Conservation (phyloP, 257 asterid genomes). For the Leptodermis oblonga region DNA sequence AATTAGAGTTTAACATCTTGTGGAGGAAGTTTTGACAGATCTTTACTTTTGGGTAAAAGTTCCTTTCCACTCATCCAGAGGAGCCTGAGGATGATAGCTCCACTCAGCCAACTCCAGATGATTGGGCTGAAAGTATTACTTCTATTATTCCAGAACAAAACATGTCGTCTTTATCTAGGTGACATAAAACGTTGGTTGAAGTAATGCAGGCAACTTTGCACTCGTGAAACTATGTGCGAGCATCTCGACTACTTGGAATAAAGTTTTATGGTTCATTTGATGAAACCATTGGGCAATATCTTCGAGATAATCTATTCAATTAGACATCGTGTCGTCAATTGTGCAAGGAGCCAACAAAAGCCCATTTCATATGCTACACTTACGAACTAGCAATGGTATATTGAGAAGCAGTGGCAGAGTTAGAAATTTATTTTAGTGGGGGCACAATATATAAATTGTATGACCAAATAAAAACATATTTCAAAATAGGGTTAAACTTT, state of each 20-base stretch:
- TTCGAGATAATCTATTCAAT: conserved; percentile 74
- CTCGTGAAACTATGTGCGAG: conserved; percentile 73
- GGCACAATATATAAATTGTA: too few species aligned
- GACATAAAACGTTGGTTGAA: conserved; percentile 65
- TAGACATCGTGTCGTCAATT: conserved; percentile 66
- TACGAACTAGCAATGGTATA: conserved; percentile 89
- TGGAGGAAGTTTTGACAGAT: conserved; percentile 35
- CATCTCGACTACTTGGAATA: conserved; percentile 74
- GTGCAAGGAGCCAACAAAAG: conserved; percentile 86
- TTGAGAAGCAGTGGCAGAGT: too few species aligned
- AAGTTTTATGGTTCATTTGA: conserved; percentile 82
- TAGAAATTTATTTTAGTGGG: too few species aligned
- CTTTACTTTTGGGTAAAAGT: conserved; percentile 35
- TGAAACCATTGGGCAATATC: conserved; percentile 90
- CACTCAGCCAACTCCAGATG: conserved; percentile 35
- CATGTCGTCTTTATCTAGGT: conserved; percentile 37
- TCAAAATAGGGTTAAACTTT: too few species aligned
- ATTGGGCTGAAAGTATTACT: conserved; percentile 29
- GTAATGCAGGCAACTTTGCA: conserved; percentile 64
- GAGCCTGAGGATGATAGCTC: conserved; percentile 67
- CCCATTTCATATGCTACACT: conserved; percentile 78
- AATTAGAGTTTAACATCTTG: conserved; percentile 39
- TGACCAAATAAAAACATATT: too few species aligned
- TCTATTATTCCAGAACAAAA: conserved; percentile 31
- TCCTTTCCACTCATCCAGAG: conserved; percentile 76